Conservation (phyloP, 2,329 filamentous ascomycete species). For the Phialemoniopsis sp. region DNA sequence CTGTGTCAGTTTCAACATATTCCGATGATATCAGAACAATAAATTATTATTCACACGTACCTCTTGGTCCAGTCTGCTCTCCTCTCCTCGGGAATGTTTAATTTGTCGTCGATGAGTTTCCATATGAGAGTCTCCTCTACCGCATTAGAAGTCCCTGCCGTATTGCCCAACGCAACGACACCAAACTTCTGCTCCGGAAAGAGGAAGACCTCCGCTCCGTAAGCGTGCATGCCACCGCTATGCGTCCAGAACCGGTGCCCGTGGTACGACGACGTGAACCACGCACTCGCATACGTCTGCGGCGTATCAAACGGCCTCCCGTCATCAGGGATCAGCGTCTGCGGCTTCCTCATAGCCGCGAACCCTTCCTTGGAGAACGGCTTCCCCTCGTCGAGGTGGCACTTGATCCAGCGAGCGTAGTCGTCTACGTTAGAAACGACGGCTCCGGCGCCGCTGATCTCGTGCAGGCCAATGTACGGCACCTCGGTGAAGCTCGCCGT, state of each 20-base stretch:
- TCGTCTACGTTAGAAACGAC: conserved; percentile 42
- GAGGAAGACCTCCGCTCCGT: conserved; percentile 36
- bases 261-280: conserved; percentile 30
- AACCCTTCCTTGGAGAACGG: conserved; percentile 27
- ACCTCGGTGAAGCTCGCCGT: conserved; percentile 14
- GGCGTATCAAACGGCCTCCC: conserved; percentile 21
- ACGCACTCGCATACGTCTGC: conserved; percentile 34
- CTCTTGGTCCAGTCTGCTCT: conserved; percentile 28
- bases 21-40: background rate
- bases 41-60: conserved; percentile 13
- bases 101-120: conserved; percentile 33
- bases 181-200: conserved; percentile 38
- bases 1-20: too few relatives aligned
- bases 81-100: conserved; percentile 24
- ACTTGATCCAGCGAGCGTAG: conserved; percentile 47
- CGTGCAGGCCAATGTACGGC: conserved; percentile 18
- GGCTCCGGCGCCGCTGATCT: conserved; percentile 32
- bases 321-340: conserved; percentile 16
- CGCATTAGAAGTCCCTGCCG: conserved; percentile 29
- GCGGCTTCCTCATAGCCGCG: conserved; percentile 23
- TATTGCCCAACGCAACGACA: conserved; percentile 39
- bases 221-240: conserved; percentile 37
- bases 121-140: conserved; percentile 26
- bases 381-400: conserved; percentile 32
- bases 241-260: conserved; percentile 37